Evolutionary conservation across 805 yeast genomes (phyloP), one percentile per base, ranked within the genome.

Genomic region (Candida berthetii): DNA sequence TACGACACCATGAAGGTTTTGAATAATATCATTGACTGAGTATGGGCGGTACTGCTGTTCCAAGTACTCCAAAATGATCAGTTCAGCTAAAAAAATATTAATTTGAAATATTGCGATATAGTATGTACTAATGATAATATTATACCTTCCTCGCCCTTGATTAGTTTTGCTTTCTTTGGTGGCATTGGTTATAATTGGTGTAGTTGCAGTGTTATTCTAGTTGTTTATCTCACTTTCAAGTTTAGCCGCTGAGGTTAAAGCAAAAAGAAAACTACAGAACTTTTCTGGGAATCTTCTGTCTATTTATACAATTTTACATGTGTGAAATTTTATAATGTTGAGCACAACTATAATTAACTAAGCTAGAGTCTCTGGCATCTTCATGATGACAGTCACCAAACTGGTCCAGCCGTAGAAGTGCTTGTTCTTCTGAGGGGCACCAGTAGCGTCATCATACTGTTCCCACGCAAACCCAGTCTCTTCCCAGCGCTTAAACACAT

Each of bases 331-430:
- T 11, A 3, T 11, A 25, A 25, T 25, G n/a, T 28, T 13, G 15
- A 28, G 14, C 11, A 28, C 11, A 25, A 25, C 28, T 28, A 10
- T 11, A 25, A 25, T 11, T 25, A 25, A 25, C 28, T 25, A 25
- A 25, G 34, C 20, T 9, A 37, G 17, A 14, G 35, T 47, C 43
- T 75, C 81, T 2, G 93, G 91, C 93, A 85, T 82, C 42, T 74
- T 73, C 91, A 93, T 84, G 55, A 93, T 85, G 47, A 78, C 69
- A 5, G 85, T 77, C 11, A 85, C 84, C 44, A 88, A 64, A 1
- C 95, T 80, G 1, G 97, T 82, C 99, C 99, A 93, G 2, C 99
- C 99, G 34, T 87, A 69, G 64, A 93, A 93, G 57, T 87, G 91
- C 60, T 85, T 82, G 9, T 91, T 90, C 7, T 97, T 90, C 49